Evolutionary conservation across 163 green algal genomes (phyloP).

Genomic region (Scenedesmus sp.): DNA sequence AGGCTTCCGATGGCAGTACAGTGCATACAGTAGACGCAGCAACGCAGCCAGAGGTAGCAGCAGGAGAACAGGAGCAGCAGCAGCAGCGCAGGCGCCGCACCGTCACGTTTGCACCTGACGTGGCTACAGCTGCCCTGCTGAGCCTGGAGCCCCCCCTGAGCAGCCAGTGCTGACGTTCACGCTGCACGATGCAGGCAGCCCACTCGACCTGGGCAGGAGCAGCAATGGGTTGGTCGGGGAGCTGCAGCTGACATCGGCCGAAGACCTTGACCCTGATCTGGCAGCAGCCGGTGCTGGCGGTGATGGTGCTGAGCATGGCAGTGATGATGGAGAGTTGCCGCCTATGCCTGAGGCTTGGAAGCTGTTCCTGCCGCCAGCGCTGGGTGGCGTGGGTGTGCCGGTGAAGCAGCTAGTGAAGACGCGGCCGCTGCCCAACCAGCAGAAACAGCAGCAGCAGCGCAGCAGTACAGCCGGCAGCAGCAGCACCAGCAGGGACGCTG

Average conservation of each 20-base stretch:
- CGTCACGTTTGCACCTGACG: constrained; percentile 36
- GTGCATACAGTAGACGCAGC: background rate
- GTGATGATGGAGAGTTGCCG: background rate
- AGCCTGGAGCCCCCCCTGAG: constrained; percentile 7
- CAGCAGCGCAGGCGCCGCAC: background rate
- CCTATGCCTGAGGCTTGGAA: background rate
- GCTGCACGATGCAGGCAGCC: constrained; percentile 55
- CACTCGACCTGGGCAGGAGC: constrained; percentile 29
- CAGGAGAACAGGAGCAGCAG: background rate
- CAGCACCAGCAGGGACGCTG: background rate
- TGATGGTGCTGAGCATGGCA: no score
- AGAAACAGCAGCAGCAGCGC: constrained; percentile 45
- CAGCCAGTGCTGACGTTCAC: constrained; percentile 65
- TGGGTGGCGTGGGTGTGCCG: constrained; percentile 56
- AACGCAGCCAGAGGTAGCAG: background rate
- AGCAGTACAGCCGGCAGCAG: background rate
- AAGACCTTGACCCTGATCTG: constrained; percentile 17
- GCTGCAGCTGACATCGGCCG: constrained; percentile 24
- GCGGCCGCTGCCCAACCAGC: constrained; percentile 49
- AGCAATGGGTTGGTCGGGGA: background rate
- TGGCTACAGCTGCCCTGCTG: constrained; percentile 36
- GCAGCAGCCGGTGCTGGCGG: background rate
- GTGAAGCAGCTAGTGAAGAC: constrained; percentile 57
- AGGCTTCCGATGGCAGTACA: background rate
- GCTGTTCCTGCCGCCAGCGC: constrained; percentile 44